Percentiles rank a stretch among this genome's conserved stretches.
Evolutionary conservation across 177 flowering plant species (phyloP).

Genomic region (Vitis hybrid): DNA sequence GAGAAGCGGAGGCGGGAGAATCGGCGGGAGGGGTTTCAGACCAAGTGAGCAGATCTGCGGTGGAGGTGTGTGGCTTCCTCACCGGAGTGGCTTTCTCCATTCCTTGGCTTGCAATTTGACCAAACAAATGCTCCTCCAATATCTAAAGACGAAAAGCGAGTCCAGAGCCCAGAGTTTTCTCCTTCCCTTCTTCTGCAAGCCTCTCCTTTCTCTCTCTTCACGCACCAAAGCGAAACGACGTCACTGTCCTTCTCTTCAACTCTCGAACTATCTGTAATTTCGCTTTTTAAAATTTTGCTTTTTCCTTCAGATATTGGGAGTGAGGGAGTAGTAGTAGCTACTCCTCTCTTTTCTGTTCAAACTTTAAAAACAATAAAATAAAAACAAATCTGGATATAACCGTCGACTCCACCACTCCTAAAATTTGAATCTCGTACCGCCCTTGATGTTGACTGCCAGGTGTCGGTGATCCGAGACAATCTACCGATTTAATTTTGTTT

Average conservation of each 20-base stretch:
- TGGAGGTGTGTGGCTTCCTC: constrained; percentile 86
- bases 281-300: not conserved
- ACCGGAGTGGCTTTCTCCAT: constrained; percentile 89
- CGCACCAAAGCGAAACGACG: constrained; percentile 21
- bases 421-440: constrained; percentile 25
- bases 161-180: not conserved
- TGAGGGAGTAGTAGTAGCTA: constrained; percentile 9
- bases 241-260: constrained; percentile 13
- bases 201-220: constrained; percentile 19
- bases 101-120: not conserved
- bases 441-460: not conserved
- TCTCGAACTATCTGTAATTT: constrained; percentile 10
- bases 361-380: constrained; percentile 16
- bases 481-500: too few relatives aligned
- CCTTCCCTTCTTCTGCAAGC: constrained; percentile 5
- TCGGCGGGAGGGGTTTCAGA: constrained; percentile 57
- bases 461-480: not conserved
- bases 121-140: not conserved
- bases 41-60: constrained; percentile 95
- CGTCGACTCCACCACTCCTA: not conserved
- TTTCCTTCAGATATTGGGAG: not conserved
- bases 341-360: constrained; percentile 8
- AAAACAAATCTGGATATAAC: not conserved
- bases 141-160: not conserved
- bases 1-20: constrained; percentile 40